These are phyloP conservation scores for Teratosphaeria epicoccoides DNA, from an alignment of 2,329 filamentous ascomycete genomes.

Conservation along the genomic window DNA sequence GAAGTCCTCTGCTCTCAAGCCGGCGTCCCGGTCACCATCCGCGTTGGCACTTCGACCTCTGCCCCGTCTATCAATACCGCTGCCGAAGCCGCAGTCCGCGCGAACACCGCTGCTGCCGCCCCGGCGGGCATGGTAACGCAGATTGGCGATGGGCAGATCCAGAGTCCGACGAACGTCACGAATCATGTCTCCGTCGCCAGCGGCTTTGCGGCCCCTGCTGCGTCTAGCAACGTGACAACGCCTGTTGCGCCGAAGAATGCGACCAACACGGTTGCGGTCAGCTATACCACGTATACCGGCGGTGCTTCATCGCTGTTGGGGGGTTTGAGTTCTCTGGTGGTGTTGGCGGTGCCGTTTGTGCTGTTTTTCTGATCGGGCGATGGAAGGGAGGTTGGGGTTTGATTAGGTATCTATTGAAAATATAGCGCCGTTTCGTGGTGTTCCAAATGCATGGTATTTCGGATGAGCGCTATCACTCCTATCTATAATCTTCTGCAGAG, in stretches of 20 bases:
- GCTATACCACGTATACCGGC: not conserved
- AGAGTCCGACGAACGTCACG: slow-evolving; percentile 1
- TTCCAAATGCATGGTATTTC: too few relatives aligned
- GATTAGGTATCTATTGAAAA: too few relatives aligned
- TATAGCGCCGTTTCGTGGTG: too few relatives aligned
- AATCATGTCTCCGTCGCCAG: not conserved
- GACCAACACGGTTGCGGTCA: not conserved
- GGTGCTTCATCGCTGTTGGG: not conserved
- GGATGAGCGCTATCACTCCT: too few relatives aligned
- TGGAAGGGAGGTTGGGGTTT: not conserved
- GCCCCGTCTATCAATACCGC: slow-evolving; percentile 4
- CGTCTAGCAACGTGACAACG: not conserved
- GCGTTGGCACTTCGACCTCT: slow-evolving; percentile 4
- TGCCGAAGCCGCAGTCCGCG: slow-evolving; percentile 5
- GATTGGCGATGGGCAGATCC: slow-evolving; percentile 18
- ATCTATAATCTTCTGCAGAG: too few relatives aligned
- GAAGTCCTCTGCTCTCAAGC: not conserved
- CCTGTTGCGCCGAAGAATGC: not conserved
- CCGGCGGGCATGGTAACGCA: slow-evolving; percentile 10
- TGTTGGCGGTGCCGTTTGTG: not conserved
- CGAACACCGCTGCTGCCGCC: slow-evolving; percentile 9
- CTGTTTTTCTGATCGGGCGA: not conserved
- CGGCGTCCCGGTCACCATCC: not conserved
- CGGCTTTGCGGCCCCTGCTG: not conserved
- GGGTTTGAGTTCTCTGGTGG: not conserved